Evolutionary conservation across 257 asterid genomes (phyloP).

Genomic region (Penstemon davidsonii): DNA sequence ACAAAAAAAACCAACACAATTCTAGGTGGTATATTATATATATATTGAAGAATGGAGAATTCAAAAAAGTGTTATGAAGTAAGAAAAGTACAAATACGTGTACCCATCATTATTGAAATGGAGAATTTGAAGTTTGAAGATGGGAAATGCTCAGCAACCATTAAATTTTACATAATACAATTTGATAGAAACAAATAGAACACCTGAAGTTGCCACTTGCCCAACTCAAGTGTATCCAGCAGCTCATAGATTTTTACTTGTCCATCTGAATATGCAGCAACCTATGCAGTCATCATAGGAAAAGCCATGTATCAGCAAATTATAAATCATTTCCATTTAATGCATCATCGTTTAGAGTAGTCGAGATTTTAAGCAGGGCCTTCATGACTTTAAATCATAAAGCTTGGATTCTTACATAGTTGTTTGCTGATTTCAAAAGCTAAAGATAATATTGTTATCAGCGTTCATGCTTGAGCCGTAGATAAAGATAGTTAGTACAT

Average conservation of each 20-base stretch:
- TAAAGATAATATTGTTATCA: too few relatives aligned
- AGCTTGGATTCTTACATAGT: too few relatives aligned
- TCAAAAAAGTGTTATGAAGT: background rate
- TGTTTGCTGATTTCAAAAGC: too few relatives aligned
- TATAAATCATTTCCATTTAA: background rate
- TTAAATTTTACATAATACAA: constrained; percentile 6
- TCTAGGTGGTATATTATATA: too few relatives aligned
- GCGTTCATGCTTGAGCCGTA: background rate
- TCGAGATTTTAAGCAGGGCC: too few relatives aligned
- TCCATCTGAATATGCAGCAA: constrained; percentile 85
- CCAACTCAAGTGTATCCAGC: constrained; percentile 76
- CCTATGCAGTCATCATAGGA: constrained; percentile 46
- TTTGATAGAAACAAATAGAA: constrained; percentile 24
- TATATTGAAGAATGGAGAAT: too few relatives aligned
- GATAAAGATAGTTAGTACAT: constrained; percentile 1
- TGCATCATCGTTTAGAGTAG: background rate
- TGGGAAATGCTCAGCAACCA: background rate
- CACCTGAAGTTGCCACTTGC: constrained; percentile 98
- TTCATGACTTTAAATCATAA: too few relatives aligned
- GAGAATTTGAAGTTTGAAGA: background rate
- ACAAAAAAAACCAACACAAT: too few relatives aligned
- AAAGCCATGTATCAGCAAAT: background rate
- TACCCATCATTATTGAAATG: background rate
- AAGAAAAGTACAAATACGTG: background rate
- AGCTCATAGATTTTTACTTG: constrained; percentile 76